Base-by-base conservation (phyloP, 1,284 basidiomycete genomes). In the Leccinum fuscescens region DNA sequence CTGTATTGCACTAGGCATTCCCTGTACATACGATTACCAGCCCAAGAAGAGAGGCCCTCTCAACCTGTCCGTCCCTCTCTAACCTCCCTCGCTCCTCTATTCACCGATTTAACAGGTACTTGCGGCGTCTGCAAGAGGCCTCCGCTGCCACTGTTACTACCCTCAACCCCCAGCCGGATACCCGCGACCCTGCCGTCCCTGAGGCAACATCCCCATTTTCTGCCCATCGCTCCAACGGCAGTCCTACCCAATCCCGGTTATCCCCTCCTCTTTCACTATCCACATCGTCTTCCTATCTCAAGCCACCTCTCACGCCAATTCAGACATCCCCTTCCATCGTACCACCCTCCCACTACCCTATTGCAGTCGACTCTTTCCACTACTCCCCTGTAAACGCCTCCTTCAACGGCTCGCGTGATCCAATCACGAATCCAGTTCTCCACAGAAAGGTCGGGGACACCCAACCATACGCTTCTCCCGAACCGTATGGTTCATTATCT, bases 11-110 rank as follows among this genome's bases (percentile, higher is more conserved):
- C 85, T 94, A 49, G 88, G 86, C 37, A 90, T 94, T 59, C 83
- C 88, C 12, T 94, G 92, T 73, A 94, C 92, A 1, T 95, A 94
- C 68, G 90, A 94, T 68, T 94, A 94, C 73, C 90, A 92, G 74
- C 93, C 93, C 15, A 94, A 93, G 80, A 94, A 94, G 75, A 81
- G 93, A 60, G 93, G 93, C 0, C 93, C 93, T 4, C 93, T 92
- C 1, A 94, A 94, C 74, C 79, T 94, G 90, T 94, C 72, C 76
- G 86, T 79, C 24, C 33, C 58, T 62, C 44, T 52, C 20, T 24
- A n/a, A 14, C 35, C 29, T 15, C 14, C 5, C 1, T 22, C 35
- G 8, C 39, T 15, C 31, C 7, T 37, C 15, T 22, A 22, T 57
- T 64, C 52, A 63, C 29, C 33, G 1, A 44, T 14, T 44, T 12